Evolutionary conservation across 192 early-diverging fungal species (phyloP), one percentile per base, ranked within the genome.

Genomic region (Entomortierella lignicola): DNA sequence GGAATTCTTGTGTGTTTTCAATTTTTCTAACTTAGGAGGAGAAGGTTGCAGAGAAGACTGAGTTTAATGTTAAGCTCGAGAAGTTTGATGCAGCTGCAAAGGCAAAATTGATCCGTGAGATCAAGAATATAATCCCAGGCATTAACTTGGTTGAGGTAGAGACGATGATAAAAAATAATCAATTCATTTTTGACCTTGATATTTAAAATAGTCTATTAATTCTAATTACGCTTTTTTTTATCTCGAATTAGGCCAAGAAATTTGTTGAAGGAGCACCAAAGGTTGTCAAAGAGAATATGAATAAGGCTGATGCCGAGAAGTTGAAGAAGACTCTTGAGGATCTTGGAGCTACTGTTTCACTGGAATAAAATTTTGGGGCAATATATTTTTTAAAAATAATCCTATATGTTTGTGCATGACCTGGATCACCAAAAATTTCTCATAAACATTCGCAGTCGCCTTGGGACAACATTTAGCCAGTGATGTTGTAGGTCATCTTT

Each of bases 171-270:
- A n/a, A n/a, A n/a, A n/a, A n/a, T n/a, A n/a, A n/a, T n/a, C n/a
- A n/a, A n/a, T n/a, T n/a, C n/a, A n/a, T n/a, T n/a, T n/a, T n/a
- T n/a, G n/a, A n/a, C n/a, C n/a, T n/a, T n/a, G n/a, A n/a, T 42
- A 13, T 42, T 42, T 13, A 6, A 42, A 42, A 6, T 42, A 42
- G 13, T 13, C 13, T 42, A 13, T 42, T 42, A 10, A 42, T 10
- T 10, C 13, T 6, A 10, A 42, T 42, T 13, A 42, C 13, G 39
- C 13, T 42, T 23, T 51, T 5, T 51, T 17, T 51, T 42, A 53
- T n/a, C n/a, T n/a, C n/a, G n/a, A n/a, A n/a, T n/a, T 83, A 93
- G 90, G 98, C 98, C 79, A 99, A 99, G 90, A 99, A 99, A 89
- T 98, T 99, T 86, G 96, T 98, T 39, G 98, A 99, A 85, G 89